Percentiles rank a stretch among this genome's conserved stretches.
Conservation (phyloP, 129 eudicot species). For the Arctium minus region DNA sequence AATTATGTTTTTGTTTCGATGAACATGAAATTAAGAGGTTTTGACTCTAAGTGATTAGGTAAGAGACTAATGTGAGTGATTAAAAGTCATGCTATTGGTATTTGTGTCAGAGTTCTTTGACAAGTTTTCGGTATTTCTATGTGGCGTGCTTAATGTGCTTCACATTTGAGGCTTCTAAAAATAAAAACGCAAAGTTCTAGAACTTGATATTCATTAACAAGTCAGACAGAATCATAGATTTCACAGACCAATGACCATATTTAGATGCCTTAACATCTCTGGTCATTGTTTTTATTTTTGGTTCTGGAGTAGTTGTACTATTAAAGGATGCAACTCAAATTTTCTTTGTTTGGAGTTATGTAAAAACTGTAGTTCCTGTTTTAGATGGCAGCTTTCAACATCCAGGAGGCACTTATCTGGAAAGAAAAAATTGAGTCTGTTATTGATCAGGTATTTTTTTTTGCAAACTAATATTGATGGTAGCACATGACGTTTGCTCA, state of each 20-base stretch:
- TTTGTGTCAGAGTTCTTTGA: background rate
- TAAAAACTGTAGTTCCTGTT: slow-evolving; percentile 26
- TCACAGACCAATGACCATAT: background rate
- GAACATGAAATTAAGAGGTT: background rate
- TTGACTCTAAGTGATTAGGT: background rate
- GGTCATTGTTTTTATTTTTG: slow-evolving; percentile 2
- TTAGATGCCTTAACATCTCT: background rate
- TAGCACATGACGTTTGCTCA: slow-evolving; percentile 11
- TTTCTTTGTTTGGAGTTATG: background rate
- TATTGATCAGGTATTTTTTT: slow-evolving; percentile 77
- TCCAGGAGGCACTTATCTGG: slow-evolving; percentile 98
- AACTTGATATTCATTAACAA: background rate
- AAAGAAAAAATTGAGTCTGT: slow-evolving; percentile 98
- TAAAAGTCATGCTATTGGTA: background rate
- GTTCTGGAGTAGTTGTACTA: background rate
- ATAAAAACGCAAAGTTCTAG: no score
- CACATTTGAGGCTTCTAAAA: background rate
- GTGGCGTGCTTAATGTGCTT: background rate
- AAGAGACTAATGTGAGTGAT: background rate
- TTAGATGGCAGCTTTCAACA: slow-evolving; percentile 99
- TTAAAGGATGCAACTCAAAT: background rate
- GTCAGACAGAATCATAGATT: background rate
- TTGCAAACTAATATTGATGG: slow-evolving; percentile 8
- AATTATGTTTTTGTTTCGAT: no score
- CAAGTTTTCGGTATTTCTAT: background rate